Base-by-base conservation (phyloP, 2,329 filamentous ascomycete genomes). In the Colletotrichum spinosum region DNA sequence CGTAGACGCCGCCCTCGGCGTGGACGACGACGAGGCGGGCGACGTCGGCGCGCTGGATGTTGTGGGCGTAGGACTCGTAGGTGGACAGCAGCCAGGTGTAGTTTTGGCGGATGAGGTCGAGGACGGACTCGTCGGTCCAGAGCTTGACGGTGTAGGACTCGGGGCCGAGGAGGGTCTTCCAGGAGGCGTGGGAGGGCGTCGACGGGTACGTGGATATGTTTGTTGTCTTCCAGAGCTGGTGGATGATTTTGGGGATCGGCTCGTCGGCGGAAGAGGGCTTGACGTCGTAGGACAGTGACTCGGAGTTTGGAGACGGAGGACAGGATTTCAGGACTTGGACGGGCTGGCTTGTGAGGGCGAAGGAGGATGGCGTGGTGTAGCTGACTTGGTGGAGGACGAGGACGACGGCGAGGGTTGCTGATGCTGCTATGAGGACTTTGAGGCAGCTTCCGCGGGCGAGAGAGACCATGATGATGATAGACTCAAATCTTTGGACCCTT, bases 11-110 rank as follows among this genome's bases (percentile, higher is more conserved):
- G 2, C 71, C 70, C 13, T 71, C 61, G 2, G 70, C 65, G 38
- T 72, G 68, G 12, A 72, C 56, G 1, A 72, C 66, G 6, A 70
- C 51, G 13, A 72, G 65, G 13, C 71, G 50, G 1, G 69, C 70
- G 2, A 72, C 38, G 50, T 72, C 71, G 13, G 71, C 71, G 38
- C 70, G 57, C 52, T 72, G 71, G 1, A 71, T 72, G 41, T 72
- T 56, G 6, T 71, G 65, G 2, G 59, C 34, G 46, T 72, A 72
- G 8, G 46, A 49, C 25, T 72, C 45, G 52, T 72, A 72, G 6
- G 69, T 72, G 1, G 67, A 62, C 2, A 68, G 55, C 2, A 72
- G 60, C 71, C 71, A 72, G 2, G 68, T 33, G 42, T 72, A 72
- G 7, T 59, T 65, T 4, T 42, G 35, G 8, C 53, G 56, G 51